Base-by-base conservation (phyloP, 257 asterid species). In the Ocimum tenuiflorum region DNA sequence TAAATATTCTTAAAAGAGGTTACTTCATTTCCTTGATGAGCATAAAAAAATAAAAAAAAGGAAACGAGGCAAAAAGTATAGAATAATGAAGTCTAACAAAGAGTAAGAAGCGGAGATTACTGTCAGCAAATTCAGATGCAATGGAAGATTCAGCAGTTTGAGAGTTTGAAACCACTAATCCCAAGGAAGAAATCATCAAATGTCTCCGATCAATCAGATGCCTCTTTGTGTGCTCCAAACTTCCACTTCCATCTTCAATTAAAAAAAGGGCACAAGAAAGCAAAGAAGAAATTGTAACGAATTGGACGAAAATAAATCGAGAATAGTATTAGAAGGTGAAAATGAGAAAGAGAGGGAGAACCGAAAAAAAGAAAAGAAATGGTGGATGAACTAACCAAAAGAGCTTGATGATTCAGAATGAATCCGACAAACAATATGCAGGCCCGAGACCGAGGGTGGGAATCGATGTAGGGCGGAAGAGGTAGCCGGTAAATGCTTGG, bases 51-150 rank as follows among this genome's bases (percentile, higher is more conserved):
- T 60, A 27, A 49, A 4, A 22, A 46, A 55, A 36, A 11, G 10
- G 45, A 43, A 22, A 39, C 20, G 51, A 17, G 24, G 43, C 11
- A 17, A 68, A 23, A 69, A 29, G 53, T 41, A 60, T 1, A 48
- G 36, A 36, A 43, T 0, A 51, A 19, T 46, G 20, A 38, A 42
- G 22, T 6, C 6, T 27, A 51, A 53, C 7, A n/a, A 29, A 60
- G 41, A 73, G 46, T 8, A 61, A 22, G 71, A 14, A 33, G 45
- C 7, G 63, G 78, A 65, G 38, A 75, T 83, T 87, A 91, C 96
- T 91, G 78, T 91, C 96, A 59, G 95, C 89, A 24, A 47, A 91
- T 80, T 88, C 82, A 73, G 91, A 74, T 63, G 98, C 90, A 63
- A 69, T 11, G 61, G 85, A 80, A 73, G 76, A 79, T 73, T 73